These are phyloP conservation scores for Colletotrichum echinochloae DNA, from an alignment of 2,329 filamentous ascomycete genomes.

Conservation along the genomic window DNA sequence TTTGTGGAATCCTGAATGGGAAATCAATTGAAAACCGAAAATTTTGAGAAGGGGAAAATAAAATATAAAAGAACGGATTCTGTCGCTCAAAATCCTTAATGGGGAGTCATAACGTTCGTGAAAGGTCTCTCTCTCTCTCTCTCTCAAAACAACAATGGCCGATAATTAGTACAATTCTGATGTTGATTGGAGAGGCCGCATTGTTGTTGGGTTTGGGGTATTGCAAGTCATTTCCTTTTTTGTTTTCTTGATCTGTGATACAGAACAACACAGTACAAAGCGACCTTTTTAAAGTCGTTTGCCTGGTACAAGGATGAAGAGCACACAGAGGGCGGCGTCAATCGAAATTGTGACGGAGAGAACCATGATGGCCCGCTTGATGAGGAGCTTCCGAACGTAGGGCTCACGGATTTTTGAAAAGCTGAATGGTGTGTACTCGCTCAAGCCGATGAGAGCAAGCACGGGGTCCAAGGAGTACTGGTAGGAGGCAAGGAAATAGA, in stretches of 20 bases:
- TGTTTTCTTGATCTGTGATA: constrained; percentile 1
- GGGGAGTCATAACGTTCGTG: constrained; percentile 36
- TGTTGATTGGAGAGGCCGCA: background rate
- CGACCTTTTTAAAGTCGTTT: constrained; percentile 72
- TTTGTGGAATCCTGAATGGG: constrained; percentile 34
- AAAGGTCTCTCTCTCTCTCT: constrained; percentile 20
- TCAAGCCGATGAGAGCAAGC: constrained; percentile 87
- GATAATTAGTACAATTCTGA: constrained; percentile 4
- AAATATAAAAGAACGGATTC: background rate
- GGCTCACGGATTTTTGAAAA: constrained; percentile 90
- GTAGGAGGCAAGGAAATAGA: constrained; percentile 90
- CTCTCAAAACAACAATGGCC: background rate
- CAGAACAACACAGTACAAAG: constrained; percentile 2
- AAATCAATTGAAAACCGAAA: constrained; percentile 25
- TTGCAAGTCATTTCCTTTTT: constrained; percentile 13
- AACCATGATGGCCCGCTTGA: constrained; percentile 85
- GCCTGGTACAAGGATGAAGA: constrained; percentile 96
- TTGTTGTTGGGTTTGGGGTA: constrained; percentile 13
- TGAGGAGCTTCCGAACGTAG: constrained; percentile 87
- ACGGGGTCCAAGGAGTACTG: constrained; percentile 96
- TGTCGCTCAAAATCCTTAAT: constrained; percentile 38
- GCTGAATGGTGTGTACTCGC: constrained; percentile 96
- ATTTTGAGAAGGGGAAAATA: background rate
- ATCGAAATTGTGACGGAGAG: constrained; percentile 80
- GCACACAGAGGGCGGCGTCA: constrained; percentile 83